Percentiles rank a stretch among this genome's conserved stretches.
These are phyloP conservation scores for Simplicillium aogashimaense DNA, from an alignment of 2,329 filamentous ascomycete genomes.

Conservation along the genomic window DNA sequence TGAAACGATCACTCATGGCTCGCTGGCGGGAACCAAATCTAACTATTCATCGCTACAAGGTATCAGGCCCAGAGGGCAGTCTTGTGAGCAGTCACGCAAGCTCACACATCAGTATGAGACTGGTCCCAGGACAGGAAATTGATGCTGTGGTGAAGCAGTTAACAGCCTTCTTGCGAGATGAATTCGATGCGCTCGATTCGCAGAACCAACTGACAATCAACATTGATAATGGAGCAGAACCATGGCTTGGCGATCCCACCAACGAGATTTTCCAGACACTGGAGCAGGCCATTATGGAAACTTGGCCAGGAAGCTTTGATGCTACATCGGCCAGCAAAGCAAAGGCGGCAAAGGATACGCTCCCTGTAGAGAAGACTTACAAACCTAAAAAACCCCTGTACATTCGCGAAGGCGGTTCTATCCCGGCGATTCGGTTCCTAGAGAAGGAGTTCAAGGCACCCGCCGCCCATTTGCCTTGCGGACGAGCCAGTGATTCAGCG, in stretches of 20 bases:
- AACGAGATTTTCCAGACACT: constrained; percentile 88
- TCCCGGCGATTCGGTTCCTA: constrained; percentile 85
- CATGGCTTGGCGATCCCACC: constrained; percentile 86
- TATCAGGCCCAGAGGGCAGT: constrained; percentile 83
- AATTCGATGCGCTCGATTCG: constrained; percentile 67
- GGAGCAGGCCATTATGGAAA: constrained; percentile 73
- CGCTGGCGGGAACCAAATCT: constrained; percentile 92
- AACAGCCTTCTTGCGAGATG: constrained; percentile 53
- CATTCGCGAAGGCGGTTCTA: constrained; percentile 91
- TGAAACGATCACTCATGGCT: constrained; percentile 81
- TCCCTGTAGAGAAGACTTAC: constrained; percentile 5
- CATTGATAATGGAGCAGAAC: constrained; percentile 89
- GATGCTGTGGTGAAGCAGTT: constrained; percentile 63
- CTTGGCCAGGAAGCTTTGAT: constrained; percentile 58
- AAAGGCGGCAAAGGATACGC: neutral
- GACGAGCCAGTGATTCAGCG: constrained; percentile 86
- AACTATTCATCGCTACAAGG: constrained; percentile 87
- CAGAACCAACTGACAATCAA: constrained; percentile 72
- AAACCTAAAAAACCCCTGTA: constrained; percentile 63
- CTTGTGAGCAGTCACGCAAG: constrained; percentile 86
- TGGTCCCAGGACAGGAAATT: constrained; percentile 89
- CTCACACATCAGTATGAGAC: constrained; percentile 77
- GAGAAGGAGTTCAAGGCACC: constrained; percentile 91
- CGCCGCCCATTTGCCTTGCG: constrained; percentile 86
- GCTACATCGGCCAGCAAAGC: constrained; percentile 1